Base-by-base conservation (phyloP, 2,329 filamentous ascomycete genomes). In the Gaeumannomyces tritici region DNA sequence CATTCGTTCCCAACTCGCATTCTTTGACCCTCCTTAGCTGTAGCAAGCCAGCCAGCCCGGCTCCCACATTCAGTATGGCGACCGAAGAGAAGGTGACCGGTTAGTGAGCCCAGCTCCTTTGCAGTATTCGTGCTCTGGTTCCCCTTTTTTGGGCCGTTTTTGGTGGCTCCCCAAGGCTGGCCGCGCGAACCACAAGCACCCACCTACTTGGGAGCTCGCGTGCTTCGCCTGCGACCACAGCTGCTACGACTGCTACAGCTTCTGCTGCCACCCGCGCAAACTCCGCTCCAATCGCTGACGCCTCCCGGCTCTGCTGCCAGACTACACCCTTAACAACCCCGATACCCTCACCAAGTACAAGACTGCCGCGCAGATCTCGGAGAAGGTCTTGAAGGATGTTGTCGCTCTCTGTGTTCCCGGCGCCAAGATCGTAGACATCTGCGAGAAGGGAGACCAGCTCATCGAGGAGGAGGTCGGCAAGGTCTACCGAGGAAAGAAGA, bases 271-370 rank as follows among this genome's bases (percentile, higher is more conserved):
- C 42, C 42, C 42, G 42, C 42, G 42, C 42, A 51, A 51, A 51
- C 21, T 6, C 42, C 21, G 42, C 21, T 24, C 18, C 42, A 51
- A 51, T 51, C 18, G 24, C 42, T 51, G 42, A 51, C 42, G 42
- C 26, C 59, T 60, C 47, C 24, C 59, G 47, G 27, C 59, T 42
- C 18, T 60, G 18, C 8, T 29, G 11, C n/a, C 70, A 96, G 91
- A 96, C 76, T 93, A 96, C 81, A 85, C 90, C 69, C 86, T 97
- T 76, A 90, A 87, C 77, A 95, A 96, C 82, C 91, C 90, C 65
- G 90, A 96, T 76, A 97, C 92, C 71, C 85, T 99, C 71, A 98
- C 95, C 79, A 99, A 98, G 84, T 98, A 98, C 85, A 98, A 96
- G 88, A 93, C 90, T 68, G 95, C 95, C 63, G 93, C 90, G 66